Evolutionary conservation across 352 stramenopile genomes (phyloP).

Genomic region (Thraustochytrium striatum): DNA sequence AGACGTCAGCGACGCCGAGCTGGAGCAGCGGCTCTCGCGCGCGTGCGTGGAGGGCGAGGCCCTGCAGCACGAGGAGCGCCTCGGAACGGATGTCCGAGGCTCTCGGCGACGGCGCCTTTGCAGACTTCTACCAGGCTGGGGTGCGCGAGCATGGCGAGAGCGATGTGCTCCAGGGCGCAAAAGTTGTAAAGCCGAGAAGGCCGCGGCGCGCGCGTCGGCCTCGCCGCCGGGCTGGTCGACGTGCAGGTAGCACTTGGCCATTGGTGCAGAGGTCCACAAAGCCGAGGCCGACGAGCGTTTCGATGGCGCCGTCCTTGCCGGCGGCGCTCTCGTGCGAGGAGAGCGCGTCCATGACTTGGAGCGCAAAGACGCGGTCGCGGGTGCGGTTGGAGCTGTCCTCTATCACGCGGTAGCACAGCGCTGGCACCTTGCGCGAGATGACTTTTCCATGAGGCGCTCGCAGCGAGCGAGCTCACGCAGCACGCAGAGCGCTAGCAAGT

Average conservation of each 20-base stretch:
- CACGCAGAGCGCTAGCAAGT: background rate
- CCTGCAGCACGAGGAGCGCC: background rate
- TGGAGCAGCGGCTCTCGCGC: background rate
- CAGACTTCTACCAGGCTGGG: background rate
- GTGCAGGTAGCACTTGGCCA: background rate
- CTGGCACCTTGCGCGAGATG: background rate
- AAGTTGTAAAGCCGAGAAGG: background rate
- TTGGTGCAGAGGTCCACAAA: background rate
- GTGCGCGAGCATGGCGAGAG: background rate
- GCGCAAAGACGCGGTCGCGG: background rate
- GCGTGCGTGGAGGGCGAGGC: background rate
- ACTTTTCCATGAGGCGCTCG: background rate
- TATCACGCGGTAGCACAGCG: background rate
- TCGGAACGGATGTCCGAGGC: background rate
- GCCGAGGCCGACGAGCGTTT: background rate
- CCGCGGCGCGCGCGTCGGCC: background rate
- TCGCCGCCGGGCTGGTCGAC: background rate
- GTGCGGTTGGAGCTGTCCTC: background rate
- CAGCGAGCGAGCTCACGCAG: background rate
- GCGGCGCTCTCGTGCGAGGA: background rate
- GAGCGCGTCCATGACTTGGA: background rate
- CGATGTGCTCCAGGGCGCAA: background rate
- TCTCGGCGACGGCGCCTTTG: background rate
- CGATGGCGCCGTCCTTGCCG: background rate
- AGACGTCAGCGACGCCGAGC: background rate